A percentile compares a stretch with the other conserved stretches of the same genome.
Conservation (phyloP, 2,329 filamentous ascomycete species). For the Apiospora marii region DNA sequence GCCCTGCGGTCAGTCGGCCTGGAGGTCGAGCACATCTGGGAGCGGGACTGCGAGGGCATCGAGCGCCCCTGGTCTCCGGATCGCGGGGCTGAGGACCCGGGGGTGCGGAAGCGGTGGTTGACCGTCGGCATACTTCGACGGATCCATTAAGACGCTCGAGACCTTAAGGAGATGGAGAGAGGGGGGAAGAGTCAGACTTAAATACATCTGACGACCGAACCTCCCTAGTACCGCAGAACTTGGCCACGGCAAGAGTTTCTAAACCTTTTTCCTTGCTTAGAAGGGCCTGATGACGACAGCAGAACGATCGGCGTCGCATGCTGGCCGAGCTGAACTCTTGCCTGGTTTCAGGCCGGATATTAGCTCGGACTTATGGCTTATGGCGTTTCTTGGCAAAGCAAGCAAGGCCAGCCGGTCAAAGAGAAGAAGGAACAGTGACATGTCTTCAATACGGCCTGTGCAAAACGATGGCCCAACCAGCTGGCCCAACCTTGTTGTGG, state of each 20-base stretch:
- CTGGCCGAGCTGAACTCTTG: neutral
- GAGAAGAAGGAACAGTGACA: neutral
- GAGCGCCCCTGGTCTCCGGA: conserved; percentile 69
- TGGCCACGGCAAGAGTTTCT: neutral
- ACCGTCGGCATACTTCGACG: conserved; percentile 63
- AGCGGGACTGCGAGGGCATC: conserved; percentile 71
- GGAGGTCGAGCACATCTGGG: conserved; percentile 70
- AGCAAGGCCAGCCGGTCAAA: neutral
- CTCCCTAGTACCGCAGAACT: neutral
- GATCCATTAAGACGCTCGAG: conserved; percentile 18
- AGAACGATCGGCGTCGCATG: neutral
- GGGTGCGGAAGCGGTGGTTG: conserved; percentile 75
- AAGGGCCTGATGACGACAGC: neutral
- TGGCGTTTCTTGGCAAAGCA: conserved; percentile 5
- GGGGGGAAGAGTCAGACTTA: neutral
- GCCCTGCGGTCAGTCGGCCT: conserved; percentile 59
- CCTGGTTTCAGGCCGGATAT: neutral
- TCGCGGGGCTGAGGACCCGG: conserved; percentile 67
- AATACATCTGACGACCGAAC: neutral
- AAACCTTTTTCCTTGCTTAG: neutral
- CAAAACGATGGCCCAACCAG: neutral
- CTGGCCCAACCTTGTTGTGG: neutral
- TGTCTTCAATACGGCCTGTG: neutral
- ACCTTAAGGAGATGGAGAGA: neutral
- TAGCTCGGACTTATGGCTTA: conserved; percentile 9